Evolutionary conservation across 768 basidiomycete species (phyloP), one percentile per base, ranked within the genome.

Genomic region (Amylocystis lapponica): DNA sequence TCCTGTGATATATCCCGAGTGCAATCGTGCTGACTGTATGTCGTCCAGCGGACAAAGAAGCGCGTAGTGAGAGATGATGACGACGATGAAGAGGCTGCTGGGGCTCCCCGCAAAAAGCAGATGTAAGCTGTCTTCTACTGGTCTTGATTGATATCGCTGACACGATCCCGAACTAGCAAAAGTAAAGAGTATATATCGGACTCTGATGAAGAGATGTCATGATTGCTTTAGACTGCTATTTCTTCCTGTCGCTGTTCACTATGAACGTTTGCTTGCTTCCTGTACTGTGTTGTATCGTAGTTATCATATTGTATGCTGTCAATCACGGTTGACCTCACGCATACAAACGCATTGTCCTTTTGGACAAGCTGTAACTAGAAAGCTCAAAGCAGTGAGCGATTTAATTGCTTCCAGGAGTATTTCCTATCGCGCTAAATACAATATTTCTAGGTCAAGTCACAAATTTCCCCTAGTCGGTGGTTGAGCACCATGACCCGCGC

Each of bases 101-200:
- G 67, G n/a, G 71, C 67, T n/a, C 78, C 80, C 8, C 76, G 81
- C 26, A 87, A 83, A 68, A 88, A 85, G 61, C 82, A 84, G 61
- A 83, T 78, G 85, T 86, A 49, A 53, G 83, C 72, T 36, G 9
- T 36, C 36, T 27, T 13, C n/a, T 4, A 10, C 36, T 26, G 9
- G 31, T 10, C 16, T 10, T 39, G 23, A 41, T 32, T 14, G n/a
- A 19, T n/a, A n/a, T n/a, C 27, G 39, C 32, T 48, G 38, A 48
- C 8, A 27, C n/a, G n/a, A n/a, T n/a, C n/a, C 23, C 34, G 29
- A 17, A 9, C 8, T 6, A 93, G 91, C 58, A 94, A 93, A 72
- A 92, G 87, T 57, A 91, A 89, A 63, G 91, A 83, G 54, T 75
- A 81, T 62, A 78, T 95, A 37, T 84, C 84, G 6, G 89, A 93